Evolutionary conservation across 106 monocot species (phyloP), one percentile per base, ranked within the genome.

Genomic region (Platanthera zijinensis): DNA sequence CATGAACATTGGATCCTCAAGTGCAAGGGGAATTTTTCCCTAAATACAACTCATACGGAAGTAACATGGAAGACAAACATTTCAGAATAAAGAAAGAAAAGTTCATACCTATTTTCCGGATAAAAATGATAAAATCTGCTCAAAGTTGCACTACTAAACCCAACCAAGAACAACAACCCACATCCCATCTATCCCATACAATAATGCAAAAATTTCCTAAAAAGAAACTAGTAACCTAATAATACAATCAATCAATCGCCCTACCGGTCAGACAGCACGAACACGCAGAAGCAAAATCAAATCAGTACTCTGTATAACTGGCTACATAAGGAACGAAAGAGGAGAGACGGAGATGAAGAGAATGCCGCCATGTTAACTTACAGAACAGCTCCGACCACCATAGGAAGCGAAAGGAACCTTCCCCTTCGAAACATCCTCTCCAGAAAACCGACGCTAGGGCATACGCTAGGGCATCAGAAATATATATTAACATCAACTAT

Each of bases 371-470:
- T n/a, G 50, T 2, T n/a, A 71, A 71, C 72, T 72, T 51, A 72
- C 72, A 72, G 14, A 72, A 72, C 72, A 32, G 72, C 72, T 51
- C 72, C 72, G 19, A 51, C 72, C 45, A 72, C 72, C 72, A 72
- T 49, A 21, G 50, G 72, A 51, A 72, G 22, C 10, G 72, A 72
- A 72, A 72, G 50, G 45, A 72, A 72, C 11, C 72, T 72, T 51
- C 72, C 72, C 72, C 72, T 72, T 21, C 50, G 72, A 72, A 72
- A 72, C 72, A 72, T 72, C 50, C 49, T 10, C 9, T 72, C 48
- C 70, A 72, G 10, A 4, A 6, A 2, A 72, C 10, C 50, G 13
- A 4, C 1, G 49, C 21, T 21, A 71, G 50, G 21, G 19, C 48
- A 10, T 72, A n/a, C n/a, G n/a, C n/a, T n/a, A n/a, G n/a, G n/a